Conservation (phyloP, 1,284 basidiomycete species). For the Microstroma glucosiphilum region DNA sequence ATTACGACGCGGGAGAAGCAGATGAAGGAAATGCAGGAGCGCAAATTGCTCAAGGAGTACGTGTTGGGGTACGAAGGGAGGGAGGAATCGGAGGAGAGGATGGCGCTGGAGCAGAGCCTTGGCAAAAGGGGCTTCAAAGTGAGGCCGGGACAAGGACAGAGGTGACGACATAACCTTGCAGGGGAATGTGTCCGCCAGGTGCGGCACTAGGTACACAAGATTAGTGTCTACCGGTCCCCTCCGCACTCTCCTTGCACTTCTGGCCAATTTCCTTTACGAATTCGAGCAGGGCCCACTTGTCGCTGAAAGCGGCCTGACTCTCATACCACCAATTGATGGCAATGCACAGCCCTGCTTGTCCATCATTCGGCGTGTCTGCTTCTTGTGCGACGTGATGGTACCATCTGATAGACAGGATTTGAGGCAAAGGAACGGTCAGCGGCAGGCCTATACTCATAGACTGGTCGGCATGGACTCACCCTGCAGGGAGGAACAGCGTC, state of each 20-base stretch:
- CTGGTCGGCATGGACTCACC: conserved; percentile 12
- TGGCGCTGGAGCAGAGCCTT: conserved; percentile 4
- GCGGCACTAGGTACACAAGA: too few species aligned
- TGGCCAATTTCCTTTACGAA: conserved; percentile 4
- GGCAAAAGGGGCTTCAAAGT: background rate
- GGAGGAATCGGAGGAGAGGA: conserved; percentile 15
- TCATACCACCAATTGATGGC: conserved; percentile 48
- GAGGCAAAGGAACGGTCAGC: background rate
- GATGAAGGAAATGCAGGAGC: conserved; percentile 37
- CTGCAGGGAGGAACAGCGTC: conserved; percentile 40
- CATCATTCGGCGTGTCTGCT: conserved; percentile 19
- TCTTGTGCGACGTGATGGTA: conserved; percentile 40
- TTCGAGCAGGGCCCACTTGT: conserved; percentile 5
- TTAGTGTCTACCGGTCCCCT: background rate
- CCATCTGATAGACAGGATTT: conserved; percentile 19
- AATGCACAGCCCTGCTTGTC: conserved; percentile 27
- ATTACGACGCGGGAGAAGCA: conserved; percentile 41
- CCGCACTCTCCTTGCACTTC: background rate
- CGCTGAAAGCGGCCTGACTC: conserved; percentile 5
- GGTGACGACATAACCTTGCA: too few species aligned
- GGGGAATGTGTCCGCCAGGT: too few species aligned
- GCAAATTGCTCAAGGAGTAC: conserved; percentile 42
- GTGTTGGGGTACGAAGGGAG: conserved; percentile 53
- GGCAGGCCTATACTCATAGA: background rate
- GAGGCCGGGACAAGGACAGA: too few species aligned